Conservation (phyloP, 2,329 filamentous ascomycete genomes). For the Diplodia mutila region DNA sequence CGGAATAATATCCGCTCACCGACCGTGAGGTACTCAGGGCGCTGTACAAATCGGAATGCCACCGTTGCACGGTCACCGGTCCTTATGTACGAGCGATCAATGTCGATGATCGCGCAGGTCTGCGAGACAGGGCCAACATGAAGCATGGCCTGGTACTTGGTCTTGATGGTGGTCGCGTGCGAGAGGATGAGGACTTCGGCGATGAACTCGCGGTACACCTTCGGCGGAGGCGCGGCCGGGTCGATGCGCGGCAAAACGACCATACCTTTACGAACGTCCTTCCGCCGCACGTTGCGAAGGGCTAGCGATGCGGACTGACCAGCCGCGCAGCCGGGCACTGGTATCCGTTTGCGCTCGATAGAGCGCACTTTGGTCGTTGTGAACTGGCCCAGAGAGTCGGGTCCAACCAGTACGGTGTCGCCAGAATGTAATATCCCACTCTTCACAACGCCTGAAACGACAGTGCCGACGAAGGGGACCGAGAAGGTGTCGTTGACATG, state of each 20-base stretch:
- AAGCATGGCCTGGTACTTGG: constrained; percentile 96
- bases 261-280: constrained; percentile 97
- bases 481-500: constrained; percentile 98
- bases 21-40: constrained; percentile 87
- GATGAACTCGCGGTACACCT: constrained; percentile 57
- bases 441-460: constrained; percentile 92
- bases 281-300: constrained; percentile 80
- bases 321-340: constrained; percentile 83
- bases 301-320: constrained; percentile 94
- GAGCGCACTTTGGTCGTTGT: constrained; percentile 83
- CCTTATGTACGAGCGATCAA: constrained; percentile 92
- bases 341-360: constrained; percentile 92
- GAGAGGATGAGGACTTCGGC: constrained; percentile 89
- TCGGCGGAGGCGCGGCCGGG: constrained; percentile 59
- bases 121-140: constrained; percentile 94
- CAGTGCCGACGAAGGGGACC: constrained; percentile 94
- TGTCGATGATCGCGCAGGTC: constrained; percentile 96
- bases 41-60: constrained; percentile 91
- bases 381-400: constrained; percentile 89
- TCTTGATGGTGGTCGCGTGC: constrained; percentile 96
- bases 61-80: constrained; percentile 94
- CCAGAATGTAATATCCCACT: constrained; percentile 81
- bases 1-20: constrained; percentile 91
- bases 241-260: constrained; percentile 87
- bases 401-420: constrained; percentile 87